These are phyloP conservation scores for Cnidoscolus chayamansa DNA, from an alignment of 441 rosid genomes.

Conservation along the genomic window DNA sequence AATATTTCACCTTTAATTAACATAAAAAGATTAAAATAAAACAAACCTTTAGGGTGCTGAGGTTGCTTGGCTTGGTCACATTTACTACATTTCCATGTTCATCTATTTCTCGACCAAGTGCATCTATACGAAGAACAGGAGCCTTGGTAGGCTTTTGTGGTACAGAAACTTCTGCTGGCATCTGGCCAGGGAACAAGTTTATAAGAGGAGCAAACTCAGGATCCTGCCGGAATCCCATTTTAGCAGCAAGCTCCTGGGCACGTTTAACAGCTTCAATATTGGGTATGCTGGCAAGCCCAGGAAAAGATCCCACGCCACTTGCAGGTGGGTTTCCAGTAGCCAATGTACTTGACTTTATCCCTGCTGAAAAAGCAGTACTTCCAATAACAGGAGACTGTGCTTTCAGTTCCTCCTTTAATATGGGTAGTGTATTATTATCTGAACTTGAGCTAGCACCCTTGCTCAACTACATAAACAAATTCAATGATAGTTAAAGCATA, in stretches of 20 bases:
- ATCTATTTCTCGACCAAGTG: slow-evolving; percentile 92
- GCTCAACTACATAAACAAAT: slow-evolving; percentile 47
- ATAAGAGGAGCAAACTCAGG: slow-evolving; percentile 66
- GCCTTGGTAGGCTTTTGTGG: slow-evolving; percentile 80
- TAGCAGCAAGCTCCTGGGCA: slow-evolving; percentile 86
- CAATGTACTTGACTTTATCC: slow-evolving; percentile 30
- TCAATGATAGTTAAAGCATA: slow-evolving; percentile 6
- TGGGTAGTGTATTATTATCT: slow-evolving; percentile 33
- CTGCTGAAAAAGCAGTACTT: slow-evolving; percentile 24
- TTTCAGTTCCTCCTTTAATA: slow-evolving; percentile 28
- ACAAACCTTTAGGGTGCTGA: slow-evolving; percentile 87
- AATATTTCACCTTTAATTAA: not conserved
- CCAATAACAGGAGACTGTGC: slow-evolving; percentile 19
- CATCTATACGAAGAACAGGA: slow-evolving; percentile 88
- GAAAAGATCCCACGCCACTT: slow-evolving; percentile 29
- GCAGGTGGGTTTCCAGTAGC: slow-evolving; percentile 36
- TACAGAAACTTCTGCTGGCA: slow-evolving; percentile 43
- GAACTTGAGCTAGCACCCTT: slow-evolving; percentile 39
- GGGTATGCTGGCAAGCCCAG: slow-evolving; percentile 47
- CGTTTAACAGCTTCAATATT: slow-evolving; percentile 80
- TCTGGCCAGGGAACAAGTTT: slow-evolving; percentile 63
- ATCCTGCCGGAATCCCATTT: slow-evolving; percentile 79
- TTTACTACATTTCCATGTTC: slow-evolving; percentile 88
- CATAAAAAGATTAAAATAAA: not conserved
- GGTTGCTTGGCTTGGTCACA: slow-evolving; percentile 79